Percentiles rank a stretch among this genome's conserved stretches.
These are phyloP conservation scores for Cryptococcus hybrid DNA, from an alignment of 1,284 basidiomycete genomes.

Conservation along the genomic window DNA sequence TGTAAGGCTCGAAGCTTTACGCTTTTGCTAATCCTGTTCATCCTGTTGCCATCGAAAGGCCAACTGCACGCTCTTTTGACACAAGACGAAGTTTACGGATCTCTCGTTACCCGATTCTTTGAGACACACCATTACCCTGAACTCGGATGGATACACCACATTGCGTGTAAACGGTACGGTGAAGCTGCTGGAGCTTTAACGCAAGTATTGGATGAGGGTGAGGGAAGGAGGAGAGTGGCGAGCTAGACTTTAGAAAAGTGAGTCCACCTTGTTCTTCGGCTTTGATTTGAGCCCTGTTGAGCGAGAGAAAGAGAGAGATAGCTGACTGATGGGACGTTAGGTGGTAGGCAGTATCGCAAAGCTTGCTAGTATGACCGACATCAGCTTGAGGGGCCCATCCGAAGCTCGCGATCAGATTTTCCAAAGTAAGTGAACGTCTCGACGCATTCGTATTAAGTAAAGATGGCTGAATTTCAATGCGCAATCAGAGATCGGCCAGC, in stretches of 20 bases:
- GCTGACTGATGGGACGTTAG: too few species aligned
- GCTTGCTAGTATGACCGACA: constrained; percentile 73
- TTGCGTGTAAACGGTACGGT: constrained; percentile 67
- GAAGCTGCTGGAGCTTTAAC: constrained; percentile 66
- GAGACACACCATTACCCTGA: constrained; percentile 60
- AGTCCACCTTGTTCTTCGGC: too few species aligned
- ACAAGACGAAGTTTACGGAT: constrained; percentile 62
- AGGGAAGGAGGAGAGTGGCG: constrained; percentile 58
- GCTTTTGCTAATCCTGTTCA: too few species aligned
- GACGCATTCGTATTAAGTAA: too few species aligned
- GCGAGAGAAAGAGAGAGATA: too few species aligned
- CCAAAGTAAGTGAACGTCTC: neutral
- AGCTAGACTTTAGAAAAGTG: constrained; percentile 50
- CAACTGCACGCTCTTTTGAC: constrained; percentile 68
- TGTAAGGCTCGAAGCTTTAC: neutral
- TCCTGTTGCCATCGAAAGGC: neutral
- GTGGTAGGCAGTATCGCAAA: constrained; percentile 89
- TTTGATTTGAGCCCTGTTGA: too few species aligned
- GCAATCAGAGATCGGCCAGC: constrained; percentile 51
- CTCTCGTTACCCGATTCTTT: constrained; percentile 75
- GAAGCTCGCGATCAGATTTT: constrained; percentile 1
- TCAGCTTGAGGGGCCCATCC: constrained; percentile 51
- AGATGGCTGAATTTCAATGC: too few species aligned
- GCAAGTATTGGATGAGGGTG: constrained; percentile 57
- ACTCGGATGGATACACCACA: constrained; percentile 87